Conservation (phyloP, 352 stramenopile genomes). For the Pythium oligandrum region DNA sequence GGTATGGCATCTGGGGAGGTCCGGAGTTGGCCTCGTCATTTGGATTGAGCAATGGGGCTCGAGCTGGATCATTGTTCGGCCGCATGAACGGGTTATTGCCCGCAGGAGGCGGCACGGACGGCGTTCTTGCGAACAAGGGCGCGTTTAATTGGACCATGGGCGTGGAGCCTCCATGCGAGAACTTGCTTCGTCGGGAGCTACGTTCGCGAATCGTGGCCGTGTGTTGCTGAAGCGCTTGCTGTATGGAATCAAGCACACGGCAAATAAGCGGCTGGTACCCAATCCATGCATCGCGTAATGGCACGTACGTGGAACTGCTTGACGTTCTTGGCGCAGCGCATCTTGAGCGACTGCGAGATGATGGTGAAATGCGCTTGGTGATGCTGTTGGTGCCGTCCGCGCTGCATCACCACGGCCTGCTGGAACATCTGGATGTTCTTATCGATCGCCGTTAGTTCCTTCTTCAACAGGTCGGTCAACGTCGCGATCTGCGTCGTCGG, state of each 20-base stretch:
- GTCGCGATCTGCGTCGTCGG: slow-evolving; percentile 68
- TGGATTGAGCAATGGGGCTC: slow-evolving; percentile 14
- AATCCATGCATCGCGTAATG: background rate
- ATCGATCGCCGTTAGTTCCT: slow-evolving; percentile 55
- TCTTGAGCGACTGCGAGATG: slow-evolving; percentile 75
- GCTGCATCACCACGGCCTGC: slow-evolving; percentile 44
- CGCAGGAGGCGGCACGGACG: slow-evolving; percentile 9
- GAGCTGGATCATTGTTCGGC: slow-evolving; percentile 5
- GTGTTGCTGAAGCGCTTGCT: slow-evolving; percentile 39
- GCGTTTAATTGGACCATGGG: slow-evolving; percentile 79
- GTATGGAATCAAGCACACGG: slow-evolving; percentile 5
- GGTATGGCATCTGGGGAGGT: too few species aligned
- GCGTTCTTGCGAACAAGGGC: slow-evolving; percentile 62
- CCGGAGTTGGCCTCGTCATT: slow-evolving; percentile 14
- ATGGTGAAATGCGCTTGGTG: slow-evolving; percentile 80
- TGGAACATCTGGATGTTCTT: slow-evolving; percentile 69
- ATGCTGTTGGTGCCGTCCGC: slow-evolving; percentile 51
- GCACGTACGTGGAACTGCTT: slow-evolving; percentile 70
- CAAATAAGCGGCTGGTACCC: background rate
- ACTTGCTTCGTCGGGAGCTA: slow-evolving; percentile 75
- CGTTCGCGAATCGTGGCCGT: slow-evolving; percentile 60
- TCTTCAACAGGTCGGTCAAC: slow-evolving; percentile 77
- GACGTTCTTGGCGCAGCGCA: slow-evolving; percentile 73
- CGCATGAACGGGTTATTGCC: slow-evolving; percentile 9
- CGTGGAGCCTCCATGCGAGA: slow-evolving; percentile 64